A percentile compares a stretch with the other conserved stretches of the same genome.
phyloP scores from a whole-genome alignment of 1,139 yeast species.

The Taiozyma sp. region DNA sequence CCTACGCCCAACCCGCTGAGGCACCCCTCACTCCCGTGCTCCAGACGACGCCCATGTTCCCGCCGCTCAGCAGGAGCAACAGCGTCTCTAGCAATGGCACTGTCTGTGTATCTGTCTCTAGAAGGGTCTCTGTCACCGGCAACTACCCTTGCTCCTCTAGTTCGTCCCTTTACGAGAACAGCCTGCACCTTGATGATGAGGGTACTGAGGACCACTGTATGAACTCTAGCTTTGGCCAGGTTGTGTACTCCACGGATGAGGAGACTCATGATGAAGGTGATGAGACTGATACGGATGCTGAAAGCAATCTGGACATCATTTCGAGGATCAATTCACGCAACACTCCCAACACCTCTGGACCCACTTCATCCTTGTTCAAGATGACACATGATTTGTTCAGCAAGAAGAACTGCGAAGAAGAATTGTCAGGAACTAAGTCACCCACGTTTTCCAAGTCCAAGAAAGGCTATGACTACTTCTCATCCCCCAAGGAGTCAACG shows the following conservation, averaged over 20 bases:
- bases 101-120: neutral
- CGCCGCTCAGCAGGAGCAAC: neutral
- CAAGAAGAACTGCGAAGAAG: conserved; percentile 10
- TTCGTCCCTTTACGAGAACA: conserved; percentile 19
- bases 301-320: conserved; percentile 1
- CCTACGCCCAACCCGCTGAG: neutral
- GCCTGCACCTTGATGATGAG: conserved; percentile 7
- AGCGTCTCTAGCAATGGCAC: neutral
- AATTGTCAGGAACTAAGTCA: conserved; percentile 11
- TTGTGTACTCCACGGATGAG: neutral
- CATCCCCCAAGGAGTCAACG: conserved; percentile 14
- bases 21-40: neutral
- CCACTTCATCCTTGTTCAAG: neutral
- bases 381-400: conserved; percentile 14
- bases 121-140: neutral
- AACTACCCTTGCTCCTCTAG: conserved; percentile 15
- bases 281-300: conserved; percentile 6
- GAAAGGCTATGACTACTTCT: conserved; percentile 10
- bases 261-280: neutral
- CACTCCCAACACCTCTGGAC: neutral
- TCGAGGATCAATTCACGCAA: conserved; percentile 4
- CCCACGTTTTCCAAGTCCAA: conserved; percentile 11
- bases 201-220: conserved; percentile 4
- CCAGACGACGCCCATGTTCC: neutral
- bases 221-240: neutral